phyloP scores from a whole-genome alignment of 2,329 filamentous ascomycete species.

The Didymella exigua region DNA sequence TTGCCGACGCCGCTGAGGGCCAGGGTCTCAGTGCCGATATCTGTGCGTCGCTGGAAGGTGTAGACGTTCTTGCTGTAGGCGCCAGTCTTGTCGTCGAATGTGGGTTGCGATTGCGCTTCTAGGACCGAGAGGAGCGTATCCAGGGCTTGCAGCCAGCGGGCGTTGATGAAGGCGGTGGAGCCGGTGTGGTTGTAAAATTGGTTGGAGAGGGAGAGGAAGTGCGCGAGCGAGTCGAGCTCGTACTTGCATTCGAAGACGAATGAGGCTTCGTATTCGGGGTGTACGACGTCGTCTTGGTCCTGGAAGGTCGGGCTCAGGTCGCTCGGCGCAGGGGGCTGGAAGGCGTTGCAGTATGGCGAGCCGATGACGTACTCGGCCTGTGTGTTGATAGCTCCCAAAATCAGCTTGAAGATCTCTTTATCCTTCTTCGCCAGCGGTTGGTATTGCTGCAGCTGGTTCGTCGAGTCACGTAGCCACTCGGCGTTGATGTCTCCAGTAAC shows the following conservation, averaged over 20 bases:
- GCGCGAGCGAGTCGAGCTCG: slow-evolving; percentile 91
- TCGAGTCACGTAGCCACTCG: slow-evolving; percentile 90
- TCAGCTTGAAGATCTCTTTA: slow-evolving; percentile 74
- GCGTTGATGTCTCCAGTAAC: slow-evolving; percentile 93
- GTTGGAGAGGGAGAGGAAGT: slow-evolving; percentile 85
- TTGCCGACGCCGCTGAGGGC: slow-evolving; percentile 85
- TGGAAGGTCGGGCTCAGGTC: slow-evolving; percentile 73
- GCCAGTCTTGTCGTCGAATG: slow-evolving; percentile 73
- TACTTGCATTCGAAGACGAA: slow-evolving; percentile 99
- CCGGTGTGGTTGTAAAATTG: slow-evolving; percentile 82
- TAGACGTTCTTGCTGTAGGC: slow-evolving; percentile 75
- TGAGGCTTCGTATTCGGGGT: slow-evolving; percentile 81
- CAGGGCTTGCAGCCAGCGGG: slow-evolving; percentile 79
- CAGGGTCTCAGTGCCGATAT: slow-evolving; percentile 86
- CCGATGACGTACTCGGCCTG: slow-evolving; percentile 94
- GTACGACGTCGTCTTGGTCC: slow-evolving; percentile 81
- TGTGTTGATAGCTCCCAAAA: slow-evolving; percentile 93
- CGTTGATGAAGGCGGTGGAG: slow-evolving; percentile 77
- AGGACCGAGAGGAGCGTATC: slow-evolving; percentile 75
- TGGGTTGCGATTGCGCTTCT: slow-evolving; percentile 77
- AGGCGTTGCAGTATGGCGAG: slow-evolving; percentile 97
- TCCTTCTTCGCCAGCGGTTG: slow-evolving; percentile 84
- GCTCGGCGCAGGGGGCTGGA: slow-evolving; percentile 89
- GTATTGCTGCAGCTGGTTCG: slow-evolving; percentile 91
- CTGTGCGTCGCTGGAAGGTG: slow-evolving; percentile 82